Conservation (phyloP, 805 yeast genomes). For the Jamesozyma spencerorum region DNA sequence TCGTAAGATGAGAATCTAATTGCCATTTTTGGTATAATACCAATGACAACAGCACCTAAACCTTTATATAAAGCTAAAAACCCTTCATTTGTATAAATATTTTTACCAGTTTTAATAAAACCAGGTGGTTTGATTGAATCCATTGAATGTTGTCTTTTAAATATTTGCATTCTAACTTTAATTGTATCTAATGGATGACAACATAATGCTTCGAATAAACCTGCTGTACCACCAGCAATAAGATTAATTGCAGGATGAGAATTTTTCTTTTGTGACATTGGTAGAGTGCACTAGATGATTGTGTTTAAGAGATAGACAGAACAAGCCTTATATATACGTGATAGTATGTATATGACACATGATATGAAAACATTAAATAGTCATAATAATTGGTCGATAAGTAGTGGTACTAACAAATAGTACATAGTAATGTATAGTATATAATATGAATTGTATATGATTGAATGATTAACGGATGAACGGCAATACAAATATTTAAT, state of each 20-base stretch:
- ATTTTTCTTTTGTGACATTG: slow-evolving; percentile 27
- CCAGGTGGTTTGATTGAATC: slow-evolving; percentile 63
- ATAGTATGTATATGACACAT: no score
- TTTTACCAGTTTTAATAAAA: slow-evolving; percentile 69
- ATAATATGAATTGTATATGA: no score
- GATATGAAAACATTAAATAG: no score
- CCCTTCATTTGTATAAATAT: slow-evolving; percentile 72
- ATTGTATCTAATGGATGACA: slow-evolving; percentile 98
- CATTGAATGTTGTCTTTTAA: slow-evolving; percentile 52
- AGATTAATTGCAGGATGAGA: slow-evolving; percentile 51
- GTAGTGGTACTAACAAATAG: no score
- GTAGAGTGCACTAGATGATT: neutral
- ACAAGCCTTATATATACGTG: neutral
- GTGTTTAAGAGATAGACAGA: neutral
- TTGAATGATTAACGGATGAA: no score
- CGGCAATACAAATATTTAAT: no score
- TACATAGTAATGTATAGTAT: no score
- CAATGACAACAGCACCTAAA: slow-evolving; percentile 92
- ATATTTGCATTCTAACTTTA: slow-evolving; percentile 93
- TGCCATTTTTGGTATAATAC: slow-evolving; percentile 98
- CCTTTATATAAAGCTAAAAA: slow-evolving; percentile 87
- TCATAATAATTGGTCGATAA: no score
- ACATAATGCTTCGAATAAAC: slow-evolving; percentile 91
- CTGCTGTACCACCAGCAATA: slow-evolving; percentile 95
- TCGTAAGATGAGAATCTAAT: slow-evolving; percentile 92